Conservation (phyloP, 2,329 filamentous ascomycete genomes). For the Aaosphaeria arxii region DNA sequence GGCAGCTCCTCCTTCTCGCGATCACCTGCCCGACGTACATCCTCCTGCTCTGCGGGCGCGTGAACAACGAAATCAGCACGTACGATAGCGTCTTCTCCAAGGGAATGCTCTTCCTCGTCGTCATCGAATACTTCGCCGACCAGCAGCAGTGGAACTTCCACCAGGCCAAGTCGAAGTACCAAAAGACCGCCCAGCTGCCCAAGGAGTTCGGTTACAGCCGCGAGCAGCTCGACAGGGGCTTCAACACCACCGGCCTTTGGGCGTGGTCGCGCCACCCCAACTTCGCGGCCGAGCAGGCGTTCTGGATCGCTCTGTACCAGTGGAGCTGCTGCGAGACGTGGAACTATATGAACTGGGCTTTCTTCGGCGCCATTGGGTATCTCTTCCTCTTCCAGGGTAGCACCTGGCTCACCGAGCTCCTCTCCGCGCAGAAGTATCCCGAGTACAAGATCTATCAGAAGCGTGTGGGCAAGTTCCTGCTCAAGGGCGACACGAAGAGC, state of each 20-base stretch:
- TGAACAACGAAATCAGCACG: conserved; percentile 50
- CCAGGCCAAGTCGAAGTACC: conserved; percentile 73
- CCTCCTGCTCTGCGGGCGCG: conserved; percentile 68
- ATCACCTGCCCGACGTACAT: conserved; percentile 82
- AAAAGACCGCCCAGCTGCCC: conserved; percentile 68
- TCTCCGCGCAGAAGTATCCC: conserved; percentile 79
- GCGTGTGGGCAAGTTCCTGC: conserved; percentile 80
- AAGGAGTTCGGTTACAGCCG: conserved; percentile 59
- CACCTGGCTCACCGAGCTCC: conserved; percentile 80
- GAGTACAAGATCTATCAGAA: conserved; percentile 84
- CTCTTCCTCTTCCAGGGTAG: conserved; percentile 84
- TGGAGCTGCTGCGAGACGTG: conserved; percentile 78
- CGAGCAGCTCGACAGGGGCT: conserved; percentile 84
- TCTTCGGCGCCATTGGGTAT: conserved; percentile 65
- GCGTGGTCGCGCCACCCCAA: conserved; percentile 90
- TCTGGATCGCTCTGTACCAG: conserved; percentile 86
- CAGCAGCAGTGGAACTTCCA: conserved; percentile 94
- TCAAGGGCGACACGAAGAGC: conserved; percentile 44
- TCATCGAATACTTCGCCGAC: conserved; percentile 79
- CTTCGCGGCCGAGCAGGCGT: conserved; percentile 84
- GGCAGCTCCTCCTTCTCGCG: conserved; percentile 66
- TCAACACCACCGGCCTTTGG: conserved; percentile 81
- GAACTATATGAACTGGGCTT: conserved; percentile 74
- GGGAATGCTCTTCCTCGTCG: conserved; percentile 54
- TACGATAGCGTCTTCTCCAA: conserved; percentile 60